These are phyloP conservation scores for Didymella sp. DNA, from an alignment of 2,329 filamentous ascomycete genomes.

Conservation along the genomic window DNA sequence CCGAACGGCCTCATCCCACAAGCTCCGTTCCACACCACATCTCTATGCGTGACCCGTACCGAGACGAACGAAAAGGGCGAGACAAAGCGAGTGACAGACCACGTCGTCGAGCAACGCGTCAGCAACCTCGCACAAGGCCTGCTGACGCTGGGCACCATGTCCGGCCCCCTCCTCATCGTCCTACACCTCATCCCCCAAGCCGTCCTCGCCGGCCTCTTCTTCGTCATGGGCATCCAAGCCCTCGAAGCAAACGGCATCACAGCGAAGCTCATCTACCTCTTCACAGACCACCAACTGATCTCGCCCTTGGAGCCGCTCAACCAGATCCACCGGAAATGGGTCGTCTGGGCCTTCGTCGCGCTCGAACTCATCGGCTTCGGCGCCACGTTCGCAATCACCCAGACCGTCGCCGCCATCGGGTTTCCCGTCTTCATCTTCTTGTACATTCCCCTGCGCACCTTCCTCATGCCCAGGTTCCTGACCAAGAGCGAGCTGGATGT, in stretches of 20 bases:
- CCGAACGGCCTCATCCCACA: conserved; percentile 67
- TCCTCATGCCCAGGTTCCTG: conserved; percentile 60
- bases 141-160: conserved; percentile 63
- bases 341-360: conserved; percentile 59
- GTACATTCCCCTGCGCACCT: conserved; percentile 62
- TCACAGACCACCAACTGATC: conserved; percentile 56
- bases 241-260: conserved; percentile 63
- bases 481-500: conserved; percentile 56
- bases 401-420: conserved; percentile 66
- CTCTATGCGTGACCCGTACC: conserved; percentile 53
- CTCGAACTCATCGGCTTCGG: conserved; percentile 61
- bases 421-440: conserved; percentile 65
- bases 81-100: conserved; percentile 52
- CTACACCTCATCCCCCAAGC: conserved; percentile 62
- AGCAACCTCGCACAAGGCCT: conserved; percentile 64
- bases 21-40: conserved; percentile 66
- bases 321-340: conserved; percentile 51
- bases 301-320: conserved; percentile 57
- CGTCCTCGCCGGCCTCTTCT: conserved; percentile 64
- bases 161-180: conserved; percentile 61
- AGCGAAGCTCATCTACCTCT: conserved; percentile 58
- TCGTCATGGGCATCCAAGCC: conserved; percentile 62
- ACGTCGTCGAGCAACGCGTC: conserved; percentile 61
- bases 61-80: conserved; percentile 53
- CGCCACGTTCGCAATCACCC: conserved; percentile 64